Evolutionary conservation across 495 filamentous ascomycete genomes (phyloP), one percentile per base, ranked within the genome.

Genomic region (Penicillium macrosclerotiorum): DNA sequence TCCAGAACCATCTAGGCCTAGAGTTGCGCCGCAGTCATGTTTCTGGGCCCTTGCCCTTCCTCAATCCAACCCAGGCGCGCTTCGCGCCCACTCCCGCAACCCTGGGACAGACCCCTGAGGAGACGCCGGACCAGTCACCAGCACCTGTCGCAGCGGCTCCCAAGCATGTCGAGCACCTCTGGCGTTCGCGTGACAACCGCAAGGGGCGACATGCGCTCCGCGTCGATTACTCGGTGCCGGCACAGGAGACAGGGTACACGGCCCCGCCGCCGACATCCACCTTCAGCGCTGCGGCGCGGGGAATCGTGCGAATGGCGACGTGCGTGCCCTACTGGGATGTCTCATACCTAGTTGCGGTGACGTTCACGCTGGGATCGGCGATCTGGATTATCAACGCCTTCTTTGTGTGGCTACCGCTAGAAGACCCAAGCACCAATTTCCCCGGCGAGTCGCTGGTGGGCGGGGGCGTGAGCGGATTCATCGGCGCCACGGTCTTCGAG

Each of bases 401-500:
- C 62, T 88, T 88, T 54, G 73, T 77, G 27, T 85, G 75, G 67
- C 64, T 86, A 4, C 86, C 86, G 2, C 63, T 82, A 1, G 67
- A 64, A 12, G 68, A 72, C 26, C 81, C 82, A 0, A 50, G 40
- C 1, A 76, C 73, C 8, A 72, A 75, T 45, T 88, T 89, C 52
- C 22, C 57, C 2, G 67, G 68, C 18, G 85, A 88, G 59, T 53
- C 58, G 0, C 31, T 64, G 2, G 38, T 58, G 30, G 83, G 72
- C 5, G 79, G 81, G 4, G 85, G 85, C 8, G 72, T 85, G 7
- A 82, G 78, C 0, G 84, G 79, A 4, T 83, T 87, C 47, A 73
- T 88, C 19, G 85, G 85, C n/a, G 80, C 81, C 1, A 85, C 81
- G 0, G 63, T 88, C 3, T 88, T 89, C 57, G 81, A 85, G 54